Conservation (phyloP, 129 eudicot species). For the Flaveria linearis region DNA sequence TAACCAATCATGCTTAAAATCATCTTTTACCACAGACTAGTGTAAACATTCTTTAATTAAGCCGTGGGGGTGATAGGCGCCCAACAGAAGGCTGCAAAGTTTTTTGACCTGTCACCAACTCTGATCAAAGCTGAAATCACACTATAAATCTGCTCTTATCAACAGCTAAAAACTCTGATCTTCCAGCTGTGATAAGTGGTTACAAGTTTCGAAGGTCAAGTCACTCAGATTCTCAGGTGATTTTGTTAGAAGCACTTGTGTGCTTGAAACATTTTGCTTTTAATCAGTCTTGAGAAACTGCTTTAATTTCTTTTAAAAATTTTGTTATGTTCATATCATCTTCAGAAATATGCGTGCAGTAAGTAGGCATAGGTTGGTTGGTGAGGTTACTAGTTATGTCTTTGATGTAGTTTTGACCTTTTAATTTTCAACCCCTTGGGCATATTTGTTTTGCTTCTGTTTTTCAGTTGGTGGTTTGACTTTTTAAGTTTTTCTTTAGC, state of each 20-base stretch:
- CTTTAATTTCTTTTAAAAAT: not conserved
- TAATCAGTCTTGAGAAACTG: constrained; percentile 16
- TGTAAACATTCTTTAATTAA: constrained; percentile 20
- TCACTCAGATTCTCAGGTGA: constrained; percentile 22
- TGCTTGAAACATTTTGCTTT: not conserved
- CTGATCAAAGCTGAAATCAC: constrained; percentile 3
- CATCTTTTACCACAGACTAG: constrained; percentile 11
- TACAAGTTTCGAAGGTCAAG: constrained; percentile 19
- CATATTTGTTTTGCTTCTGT: constrained; percentile 22
- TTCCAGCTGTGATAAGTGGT: constrained; percentile 13
- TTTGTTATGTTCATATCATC: constrained; percentile 20
- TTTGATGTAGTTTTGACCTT: constrained; percentile 11
- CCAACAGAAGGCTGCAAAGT: constrained; percentile 28
- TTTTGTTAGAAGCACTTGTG: not conserved
- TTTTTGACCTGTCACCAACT: constrained; percentile 12
- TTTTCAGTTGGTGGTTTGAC: not conserved
- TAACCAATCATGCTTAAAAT: not conserved
- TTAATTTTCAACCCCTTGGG: constrained; percentile 13
- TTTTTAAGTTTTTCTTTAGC: not conserved
- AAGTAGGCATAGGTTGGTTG: constrained; percentile 17
- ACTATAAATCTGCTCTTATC: constrained; percentile 12
- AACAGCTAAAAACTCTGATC: not conserved
- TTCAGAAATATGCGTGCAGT: constrained; percentile 10
- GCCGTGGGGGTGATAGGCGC: not conserved
- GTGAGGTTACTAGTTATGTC: not conserved